A percentile compares a stretch with the other conserved stretches of the same genome.
Conservation (phyloP, 2,329 filamentous ascomycete species). For the Pseudogymnoascus sp. region DNA sequence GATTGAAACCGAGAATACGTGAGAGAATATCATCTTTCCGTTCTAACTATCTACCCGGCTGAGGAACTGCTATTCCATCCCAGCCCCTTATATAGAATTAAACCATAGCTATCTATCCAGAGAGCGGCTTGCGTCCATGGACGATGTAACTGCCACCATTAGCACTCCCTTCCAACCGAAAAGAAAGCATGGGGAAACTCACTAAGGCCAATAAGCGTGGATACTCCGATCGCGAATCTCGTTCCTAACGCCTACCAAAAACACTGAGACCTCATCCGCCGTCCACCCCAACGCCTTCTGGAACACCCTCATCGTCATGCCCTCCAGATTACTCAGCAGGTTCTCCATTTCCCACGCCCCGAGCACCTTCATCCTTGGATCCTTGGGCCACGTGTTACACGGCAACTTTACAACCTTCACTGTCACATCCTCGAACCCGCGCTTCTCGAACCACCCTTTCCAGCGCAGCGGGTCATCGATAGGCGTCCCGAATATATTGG, state of each 20-base stretch:
- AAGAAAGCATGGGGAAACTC: slow-evolving; percentile 7
- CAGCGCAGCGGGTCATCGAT: slow-evolving; percentile 11
- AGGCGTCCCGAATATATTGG: slow-evolving; percentile 1
- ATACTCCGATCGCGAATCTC: slow-evolving; percentile 30
- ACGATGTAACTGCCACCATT: not conserved
- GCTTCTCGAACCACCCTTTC: slow-evolving; percentile 35
- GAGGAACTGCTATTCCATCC: not conserved
- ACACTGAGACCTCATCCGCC: slow-evolving; percentile 30
- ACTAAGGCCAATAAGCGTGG: slow-evolving; percentile 22
- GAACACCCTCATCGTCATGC: slow-evolving; percentile 28
- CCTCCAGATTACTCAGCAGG: slow-evolving; percentile 17
- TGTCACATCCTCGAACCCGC: slow-evolving; percentile 44
- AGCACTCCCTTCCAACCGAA: not conserved
- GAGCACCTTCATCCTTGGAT: slow-evolving; percentile 42
- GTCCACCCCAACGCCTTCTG: slow-evolving; percentile 32
- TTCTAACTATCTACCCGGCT: not conserved
- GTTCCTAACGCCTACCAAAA: slow-evolving; percentile 30
- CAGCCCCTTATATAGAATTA: not conserved
- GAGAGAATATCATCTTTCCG: not conserved
- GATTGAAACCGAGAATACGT: not conserved
- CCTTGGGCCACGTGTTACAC: slow-evolving; percentile 42
- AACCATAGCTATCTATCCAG: not conserved
- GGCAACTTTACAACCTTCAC: slow-evolving; percentile 42
- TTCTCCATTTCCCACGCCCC: slow-evolving; percentile 28
- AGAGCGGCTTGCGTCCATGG: not conserved